A percentile compares a stretch with the other conserved stretches of the same genome.
phyloP scores from a whole-genome alignment of 2,329 filamentous ascomycete genomes.

The Colletotrichum tofieldiae region DNA sequence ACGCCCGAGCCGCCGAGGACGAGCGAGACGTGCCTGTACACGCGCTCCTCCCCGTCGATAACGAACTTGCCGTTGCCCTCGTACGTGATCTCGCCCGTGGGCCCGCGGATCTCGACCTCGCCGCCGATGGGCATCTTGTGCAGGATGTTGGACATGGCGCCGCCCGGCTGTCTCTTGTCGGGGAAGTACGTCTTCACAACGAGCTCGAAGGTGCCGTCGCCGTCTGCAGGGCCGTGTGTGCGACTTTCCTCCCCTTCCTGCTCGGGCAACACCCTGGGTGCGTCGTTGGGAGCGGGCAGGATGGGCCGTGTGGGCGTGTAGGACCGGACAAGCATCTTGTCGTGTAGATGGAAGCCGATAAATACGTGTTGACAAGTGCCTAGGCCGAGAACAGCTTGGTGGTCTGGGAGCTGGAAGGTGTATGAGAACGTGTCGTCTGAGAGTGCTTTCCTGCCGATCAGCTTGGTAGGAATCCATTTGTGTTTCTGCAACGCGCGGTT shows the following conservation, averaged over 20 bases:
- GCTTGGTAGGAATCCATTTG: constrained; percentile 62
- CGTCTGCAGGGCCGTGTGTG: constrained; percentile 45
- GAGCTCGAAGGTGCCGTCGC: constrained; percentile 63
- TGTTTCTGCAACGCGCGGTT: constrained; percentile 59
- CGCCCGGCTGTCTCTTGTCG: constrained; percentile 62
- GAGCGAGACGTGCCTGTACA: constrained; percentile 62
- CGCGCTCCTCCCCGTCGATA: constrained; percentile 58
- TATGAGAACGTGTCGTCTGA: constrained; percentile 62
- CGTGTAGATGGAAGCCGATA: constrained; percentile 66
- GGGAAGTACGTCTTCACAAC: constrained; percentile 69
- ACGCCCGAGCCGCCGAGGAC: constrained; percentile 67
- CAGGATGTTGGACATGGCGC: constrained; percentile 68
- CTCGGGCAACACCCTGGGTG: neutral
- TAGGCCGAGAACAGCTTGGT: constrained; percentile 60
- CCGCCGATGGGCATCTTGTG: constrained; percentile 64
- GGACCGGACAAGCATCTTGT: constrained; percentile 65
- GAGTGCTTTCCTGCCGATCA: constrained; percentile 55
- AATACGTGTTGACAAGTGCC: constrained; percentile 68
- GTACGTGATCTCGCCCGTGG: constrained; percentile 66
- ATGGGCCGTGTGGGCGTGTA: constrained; percentile 67
- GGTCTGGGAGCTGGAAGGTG: constrained; percentile 61
- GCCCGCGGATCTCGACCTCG: constrained; percentile 67
- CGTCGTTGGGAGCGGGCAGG: constrained; percentile 45
- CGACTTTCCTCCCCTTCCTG: neutral
- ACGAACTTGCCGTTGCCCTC: constrained; percentile 61